These are phyloP conservation scores for Botrytis cinerea DNA, from an alignment of 2,329 filamentous ascomycete genomes.

Conservation along the genomic window DNA sequence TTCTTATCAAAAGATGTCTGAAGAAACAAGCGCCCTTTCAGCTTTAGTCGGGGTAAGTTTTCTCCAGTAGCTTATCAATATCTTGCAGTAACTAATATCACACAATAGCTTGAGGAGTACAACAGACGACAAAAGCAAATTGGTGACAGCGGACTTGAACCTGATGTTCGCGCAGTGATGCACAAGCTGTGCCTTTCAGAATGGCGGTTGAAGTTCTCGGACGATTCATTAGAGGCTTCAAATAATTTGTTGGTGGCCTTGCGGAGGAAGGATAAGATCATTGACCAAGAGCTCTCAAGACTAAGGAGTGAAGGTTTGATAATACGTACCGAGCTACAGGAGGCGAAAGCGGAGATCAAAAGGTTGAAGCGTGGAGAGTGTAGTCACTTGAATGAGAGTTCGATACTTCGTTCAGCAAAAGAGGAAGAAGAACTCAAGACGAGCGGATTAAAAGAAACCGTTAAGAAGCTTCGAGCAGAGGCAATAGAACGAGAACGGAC, in stretches of 20 bases:
- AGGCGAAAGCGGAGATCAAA: neutral
- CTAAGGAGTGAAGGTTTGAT: no score
- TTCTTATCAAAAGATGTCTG: neutral
- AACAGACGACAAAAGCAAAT: no score
- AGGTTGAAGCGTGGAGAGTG: neutral
- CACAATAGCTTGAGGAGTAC: neutral
- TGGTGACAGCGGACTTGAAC: neutral
- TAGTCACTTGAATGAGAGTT: neutral
- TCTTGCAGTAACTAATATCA: neutral
- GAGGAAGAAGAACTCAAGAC: neutral
- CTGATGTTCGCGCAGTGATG: no score
- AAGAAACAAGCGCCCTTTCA: no score
- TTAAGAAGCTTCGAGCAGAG: neutral
- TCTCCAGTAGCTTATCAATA: neutral
- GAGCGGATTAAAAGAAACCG: fast-evolving
- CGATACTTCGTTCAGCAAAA: neutral
- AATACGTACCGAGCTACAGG: neutral
- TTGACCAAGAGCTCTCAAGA: neutral
- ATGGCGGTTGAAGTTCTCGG: fast-evolving
- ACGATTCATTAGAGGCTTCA: no score
- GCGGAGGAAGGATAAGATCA: neutral
- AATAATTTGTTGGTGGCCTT: no score
- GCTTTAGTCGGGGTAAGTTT: neutral
- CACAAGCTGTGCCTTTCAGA: neutral
- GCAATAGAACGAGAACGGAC: neutral